These are phyloP conservation scores for Leucosporidium scottii DNA, from an alignment of 768 basidiomycete species.

Conservation along the genomic window DNA sequence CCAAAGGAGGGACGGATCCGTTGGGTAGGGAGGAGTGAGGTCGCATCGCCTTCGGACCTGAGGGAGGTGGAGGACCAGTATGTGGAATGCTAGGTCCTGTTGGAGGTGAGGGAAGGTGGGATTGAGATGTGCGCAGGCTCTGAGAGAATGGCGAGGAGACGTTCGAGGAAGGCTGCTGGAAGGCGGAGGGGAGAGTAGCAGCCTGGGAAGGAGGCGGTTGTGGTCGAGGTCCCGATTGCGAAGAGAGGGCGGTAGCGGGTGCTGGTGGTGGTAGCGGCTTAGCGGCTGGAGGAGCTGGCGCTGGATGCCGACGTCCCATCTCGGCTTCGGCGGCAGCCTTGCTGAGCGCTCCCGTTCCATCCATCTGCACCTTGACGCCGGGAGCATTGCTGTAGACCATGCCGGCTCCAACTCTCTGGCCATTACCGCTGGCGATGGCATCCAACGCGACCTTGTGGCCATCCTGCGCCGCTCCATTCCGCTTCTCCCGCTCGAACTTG, in stretches of 20 bases:
- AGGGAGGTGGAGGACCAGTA: too few relatives aligned
- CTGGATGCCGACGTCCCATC: constrained; percentile 36
- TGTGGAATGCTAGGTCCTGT: background rate
- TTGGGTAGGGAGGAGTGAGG: background rate
- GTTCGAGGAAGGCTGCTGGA: background rate
- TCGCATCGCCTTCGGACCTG: too few relatives aligned
- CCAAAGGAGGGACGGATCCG: background rate
- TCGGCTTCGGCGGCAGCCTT: constrained; percentile 60
- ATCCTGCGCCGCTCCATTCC: constrained; percentile 29
- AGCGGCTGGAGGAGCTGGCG: constrained; percentile 20
- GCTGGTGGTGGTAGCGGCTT: constrained; percentile 24
- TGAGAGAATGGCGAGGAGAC: background rate
- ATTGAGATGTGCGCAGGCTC: too few relatives aligned
- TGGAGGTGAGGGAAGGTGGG: background rate
- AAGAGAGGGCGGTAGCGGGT: constrained; percentile 38
- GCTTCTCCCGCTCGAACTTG: constrained; percentile 18
- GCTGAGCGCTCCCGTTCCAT: constrained; percentile 62
- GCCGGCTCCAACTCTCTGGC: constrained; percentile 53
- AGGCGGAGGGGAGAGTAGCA: background rate
- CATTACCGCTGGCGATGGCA: constrained; percentile 62
- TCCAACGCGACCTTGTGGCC: constrained; percentile 60
- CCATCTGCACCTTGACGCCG: constrained; percentile 65
- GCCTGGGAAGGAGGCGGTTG: constrained; percentile 44
- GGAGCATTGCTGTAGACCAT: constrained; percentile 40
- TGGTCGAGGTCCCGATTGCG: constrained; percentile 46